Percentiles rank a stretch among this genome's conserved stretches.
Conservation (phyloP, 2,329 filamentous ascomycete species). For the Fusarium falciforme region DNA sequence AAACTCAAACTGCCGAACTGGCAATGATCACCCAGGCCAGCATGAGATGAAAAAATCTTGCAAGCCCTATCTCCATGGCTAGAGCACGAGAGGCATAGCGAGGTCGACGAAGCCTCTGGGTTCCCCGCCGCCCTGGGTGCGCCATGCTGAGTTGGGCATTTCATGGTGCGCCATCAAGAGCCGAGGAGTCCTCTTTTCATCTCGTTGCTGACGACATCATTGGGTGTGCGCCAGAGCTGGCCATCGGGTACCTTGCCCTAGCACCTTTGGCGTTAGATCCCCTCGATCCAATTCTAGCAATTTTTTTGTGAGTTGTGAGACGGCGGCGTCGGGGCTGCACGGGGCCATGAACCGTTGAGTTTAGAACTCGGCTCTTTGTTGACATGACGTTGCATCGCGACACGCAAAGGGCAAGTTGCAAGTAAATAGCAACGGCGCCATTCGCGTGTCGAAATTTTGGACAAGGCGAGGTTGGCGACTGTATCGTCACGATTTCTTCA, state of each 20-base stretch:
- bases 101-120: conserved; percentile 21
- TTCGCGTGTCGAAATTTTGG: not conserved
- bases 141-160: conserved; percentile 3
- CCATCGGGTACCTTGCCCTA: conserved; percentile 39
- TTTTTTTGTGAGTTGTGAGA: conserved; percentile 30
- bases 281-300: conserved; percentile 27
- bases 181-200: conserved; percentile 32
- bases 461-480: not conserved
- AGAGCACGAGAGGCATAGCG: conserved; percentile 25
- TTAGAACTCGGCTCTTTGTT: conserved; percentile 21
- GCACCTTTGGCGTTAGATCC: conserved; percentile 24
- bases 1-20: conserved; percentile 29
- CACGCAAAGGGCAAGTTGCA: conserved; percentile 7
- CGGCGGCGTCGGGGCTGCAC: conserved; percentile 6
- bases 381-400: conserved; percentile 34
- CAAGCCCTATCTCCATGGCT: conserved; percentile 30
- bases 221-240: conserved; percentile 5
- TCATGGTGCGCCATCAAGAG: conserved; percentile 4
- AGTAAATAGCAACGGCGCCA: conserved; percentile 25
- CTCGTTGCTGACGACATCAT: conserved; percentile 11
- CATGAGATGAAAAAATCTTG: conserved; percentile 8
- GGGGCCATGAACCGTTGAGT: conserved; percentile 4
- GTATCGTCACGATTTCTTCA: conserved; percentile 22
- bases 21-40: conserved; percentile 17
- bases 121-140: conserved; percentile 28